Base-by-base conservation (phyloP, 495 filamentous ascomycete genomes). In the Darksidea phi region DNA sequence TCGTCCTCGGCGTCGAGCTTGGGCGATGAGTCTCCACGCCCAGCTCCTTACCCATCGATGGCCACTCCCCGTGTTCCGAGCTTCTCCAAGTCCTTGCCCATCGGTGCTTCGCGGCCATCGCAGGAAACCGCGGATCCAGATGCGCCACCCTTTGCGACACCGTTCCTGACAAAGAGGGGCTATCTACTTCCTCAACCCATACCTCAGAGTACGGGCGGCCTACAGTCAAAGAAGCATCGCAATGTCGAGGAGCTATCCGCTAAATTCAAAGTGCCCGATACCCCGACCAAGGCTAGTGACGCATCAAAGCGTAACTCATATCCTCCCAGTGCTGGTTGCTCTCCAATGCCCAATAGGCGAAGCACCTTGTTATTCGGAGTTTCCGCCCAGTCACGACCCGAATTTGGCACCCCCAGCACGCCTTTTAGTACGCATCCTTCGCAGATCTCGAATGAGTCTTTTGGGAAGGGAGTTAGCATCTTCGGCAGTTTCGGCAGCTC, bases 1-100 rank as follows among this genome's bases (percentile, higher is more conserved):
- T 94, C 90, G 1, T 93, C 90, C 4, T 94, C 91, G 1, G 81
- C 78, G 48, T 91, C 89, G 11, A 93, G 88, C 66, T 67, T 91
- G 51, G 78, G 77, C 0, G 88, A 88, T 67, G 89, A 94, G 43
- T 89, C 88, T 6, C 88, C 88, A 0, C 63, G 82, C 82, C 18
- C 67, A 79, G 52, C 81, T 82, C 67, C 78, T 83, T 48, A 69
- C 0, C 57, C 53, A 18, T n/a, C 34, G 25, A 41, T 73, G 34
- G 82, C 80, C 57, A 71, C 76, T 4, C 77, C 80, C 49, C 75
- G 77, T 53, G 42, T 75, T 84, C 70, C 57, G 46, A 84, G 86
- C 68, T 92, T 96, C 67, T 89, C 90, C 15, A 89, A 87, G 64
- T 93, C 89, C 15, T 75, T 95, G 23, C 91, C 90, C 12, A 77